A percentile compares a stretch with the other conserved stretches of the same genome.
These are phyloP conservation scores for Macaranga tanarius DNA, from an alignment of 441 rosid genomes.

Conservation along the genomic window DNA sequence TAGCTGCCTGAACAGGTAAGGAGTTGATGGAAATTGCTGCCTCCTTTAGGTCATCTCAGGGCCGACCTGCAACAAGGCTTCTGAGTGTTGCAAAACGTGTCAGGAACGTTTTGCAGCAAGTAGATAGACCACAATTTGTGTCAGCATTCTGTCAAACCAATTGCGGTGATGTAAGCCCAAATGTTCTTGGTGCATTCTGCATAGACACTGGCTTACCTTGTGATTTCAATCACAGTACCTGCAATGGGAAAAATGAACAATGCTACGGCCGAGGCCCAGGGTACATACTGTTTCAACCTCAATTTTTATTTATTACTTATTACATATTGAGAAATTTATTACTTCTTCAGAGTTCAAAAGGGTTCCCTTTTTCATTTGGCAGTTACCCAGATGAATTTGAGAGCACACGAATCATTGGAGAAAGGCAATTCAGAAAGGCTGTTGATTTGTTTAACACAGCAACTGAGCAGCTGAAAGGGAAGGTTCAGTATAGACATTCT, in stretches of 20 bases:
- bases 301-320: background rate
- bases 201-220: conserved; percentile 81
- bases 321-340: background rate
- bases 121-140: conserved; percentile 74
- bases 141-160: conserved; percentile 92
- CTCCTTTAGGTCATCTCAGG: conserved; percentile 65
- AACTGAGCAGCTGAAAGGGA: conserved; percentile 67
- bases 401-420: conserved; percentile 84
- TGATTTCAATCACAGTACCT: conserved; percentile 94
- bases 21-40: conserved; percentile 83
- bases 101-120: conserved; percentile 64
- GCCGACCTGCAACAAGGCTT: conserved; percentile 58
- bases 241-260: conserved; percentile 79
- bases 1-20: conserved; percentile 45
- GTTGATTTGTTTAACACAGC: conserved; percentile 70
- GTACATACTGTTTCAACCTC: conserved; percentile 37
- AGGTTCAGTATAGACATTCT: conserved; percentile 67
- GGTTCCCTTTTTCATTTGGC: conserved; percentile 11
- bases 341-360: background rate
- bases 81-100: conserved; percentile 74
- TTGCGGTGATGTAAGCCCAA: conserved; percentile 97
- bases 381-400: conserved; percentile 96
- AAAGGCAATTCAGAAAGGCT: conserved; percentile 77
- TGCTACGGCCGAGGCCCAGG: conserved; percentile 98
- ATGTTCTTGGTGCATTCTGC: conserved; percentile 90